Evolutionary conservation across 2,329 filamentous ascomycete genomes (phyloP), one percentile per base, ranked within the genome.

Genomic region (Tolypocladium tropicale): DNA sequence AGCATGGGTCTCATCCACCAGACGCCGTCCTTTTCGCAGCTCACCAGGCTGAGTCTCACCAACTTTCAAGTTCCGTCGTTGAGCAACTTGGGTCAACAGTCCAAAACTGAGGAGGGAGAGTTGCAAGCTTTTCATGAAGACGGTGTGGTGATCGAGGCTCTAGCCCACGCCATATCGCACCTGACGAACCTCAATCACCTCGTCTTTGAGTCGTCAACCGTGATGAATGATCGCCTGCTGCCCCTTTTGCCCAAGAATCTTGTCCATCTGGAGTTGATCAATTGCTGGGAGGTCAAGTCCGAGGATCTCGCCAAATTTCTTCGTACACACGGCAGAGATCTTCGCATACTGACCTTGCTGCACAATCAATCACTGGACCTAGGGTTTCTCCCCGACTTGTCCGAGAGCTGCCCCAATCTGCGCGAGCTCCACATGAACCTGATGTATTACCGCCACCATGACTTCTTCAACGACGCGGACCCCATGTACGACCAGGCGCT

Each of bases 291-390:
- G 59, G 72, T 96, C 11, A 83, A 78, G 5, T 86, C 89, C 1
- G 78, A 84, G 4, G 79, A 84, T 57, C 72, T 96, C 25, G 73
- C 77, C 30, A 67, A 70, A 0, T 96, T 88, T 64, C 76, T 96
- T 43, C 67, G 76, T 6, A 80, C 80, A 1, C 84, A 89, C 63
- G 92, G 91, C 0, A 70, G 74, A 25, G 73, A 81, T n/a, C 74
- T 97, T 25, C 79, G 80, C 54, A 80, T 81, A 39, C 76, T 97
- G 9, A 80, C 78, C 1, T 74, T 96, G 6, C 82, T 86, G 54
- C 88, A 95, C 70, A 95, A 95, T 64, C 85, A 89, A 59, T 84
- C 86, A 2, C 76, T 96, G 41, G 87, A 85, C 63, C 72, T 96
- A 43, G 82, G 79, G 0, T 96, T 96, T 64, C 76, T 94, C 7